Evolutionary conservation across 2,329 filamentous ascomycete genomes (phyloP), one percentile per base, ranked within the genome.

Genomic region (Falciphora oryzae): DNA sequence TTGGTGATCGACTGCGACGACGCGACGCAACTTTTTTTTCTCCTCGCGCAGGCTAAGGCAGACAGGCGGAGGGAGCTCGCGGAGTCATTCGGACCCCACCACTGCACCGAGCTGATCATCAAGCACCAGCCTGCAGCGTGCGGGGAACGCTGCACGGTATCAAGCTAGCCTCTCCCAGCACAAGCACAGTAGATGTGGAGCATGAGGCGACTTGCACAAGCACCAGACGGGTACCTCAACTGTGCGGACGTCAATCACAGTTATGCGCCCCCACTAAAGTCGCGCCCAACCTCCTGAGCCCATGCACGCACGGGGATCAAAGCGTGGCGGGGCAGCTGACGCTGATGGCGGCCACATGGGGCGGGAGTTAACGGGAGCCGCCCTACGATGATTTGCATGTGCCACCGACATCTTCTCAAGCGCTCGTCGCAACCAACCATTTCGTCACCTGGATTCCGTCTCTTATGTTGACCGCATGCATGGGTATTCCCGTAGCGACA

Each of bases 61-160:
- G 10, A 8, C n/a, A 53, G 44, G 44, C 44, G 18, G 44, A 53
- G 7, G 32, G 25, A 58, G 57, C 27, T 28, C 29, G 25, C 50
- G 61, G 61, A 62, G 61, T 62, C 61, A 62, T 53, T 62, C 22
- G 61, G 27, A 62, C 61, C 61, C 61, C 61, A 62, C 61, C 44
- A 62, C 29, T 32, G 50, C 27, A 53, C 44, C 22, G n/a, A 53
- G 44, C 44, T 50, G 44, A 11, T 7, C 13, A 13, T 44, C 38
- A 44, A 44, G 18, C 38, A 44, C 38, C 18, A 3, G 35, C 44
- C 5, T 53, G 22, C 22, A 11, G 44, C 38, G 38, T 53, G 44
- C 44, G 44, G 44, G 44, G 44, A 53, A 53, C 44, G 18, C 18
- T 53, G 32, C 32, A 35, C 32, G 8, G 32, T 35, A 2, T 14